Evolutionary conservation across 1,139 yeast genomes (phyloP).

Genomic region (Tardiomyces digboiensis): DNA sequence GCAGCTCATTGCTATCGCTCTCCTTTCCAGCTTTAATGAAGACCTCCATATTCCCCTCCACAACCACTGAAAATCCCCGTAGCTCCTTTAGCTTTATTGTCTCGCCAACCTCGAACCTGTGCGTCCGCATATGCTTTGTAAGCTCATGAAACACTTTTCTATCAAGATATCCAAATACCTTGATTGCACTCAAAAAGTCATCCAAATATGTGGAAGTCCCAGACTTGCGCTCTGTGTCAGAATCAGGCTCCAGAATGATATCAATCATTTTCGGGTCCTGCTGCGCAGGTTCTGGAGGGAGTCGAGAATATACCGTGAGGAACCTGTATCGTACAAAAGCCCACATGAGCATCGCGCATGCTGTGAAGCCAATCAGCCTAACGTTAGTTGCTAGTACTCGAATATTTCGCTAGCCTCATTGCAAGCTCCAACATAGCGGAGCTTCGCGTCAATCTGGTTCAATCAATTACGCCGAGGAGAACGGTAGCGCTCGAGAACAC

Average conservation of each 20-base stretch:
- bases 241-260: conserved; percentile 30
- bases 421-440: too few relatives aligned
- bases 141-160: conserved; percentile 86
- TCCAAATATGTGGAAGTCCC: conserved; percentile 58
- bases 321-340: conserved; percentile 40
- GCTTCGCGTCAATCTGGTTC: too few relatives aligned
- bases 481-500: too few relatives aligned
- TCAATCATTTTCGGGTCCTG: conserved; percentile 35
- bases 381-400: background rate
- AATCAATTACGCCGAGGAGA: too few relatives aligned
- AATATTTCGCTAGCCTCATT: background rate
- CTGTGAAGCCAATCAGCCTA: background rate
- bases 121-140: conserved; percentile 87
- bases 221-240: conserved; percentile 30
- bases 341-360: conserved; percentile 13
- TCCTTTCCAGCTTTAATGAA: conserved; percentile 42
- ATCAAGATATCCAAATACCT: conserved; percentile 90
- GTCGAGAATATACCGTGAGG: conserved; percentile 41
- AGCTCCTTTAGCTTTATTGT: conserved; percentile 61
- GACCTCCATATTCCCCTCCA: conserved; percentile 82
- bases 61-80: conserved; percentile 86
- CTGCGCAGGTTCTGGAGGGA: conserved; percentile 39
- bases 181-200: conserved; percentile 83
- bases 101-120: conserved; percentile 71
- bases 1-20: conserved; percentile 8